Base-by-base conservation (phyloP, 176 grass and related monocot species). In the Eremochloa ophiuroides region DNA sequence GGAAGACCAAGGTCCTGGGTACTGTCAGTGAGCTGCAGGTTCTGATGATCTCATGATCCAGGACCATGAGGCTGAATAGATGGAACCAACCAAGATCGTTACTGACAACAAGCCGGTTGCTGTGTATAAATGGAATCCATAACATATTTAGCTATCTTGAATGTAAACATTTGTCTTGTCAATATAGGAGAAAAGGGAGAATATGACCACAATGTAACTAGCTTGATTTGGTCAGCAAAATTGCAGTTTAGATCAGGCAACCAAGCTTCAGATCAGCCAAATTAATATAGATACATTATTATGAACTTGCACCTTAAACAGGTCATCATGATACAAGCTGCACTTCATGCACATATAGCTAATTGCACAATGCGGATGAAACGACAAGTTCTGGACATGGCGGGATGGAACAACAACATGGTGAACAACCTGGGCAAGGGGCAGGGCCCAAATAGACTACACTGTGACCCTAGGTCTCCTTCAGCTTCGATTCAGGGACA, bases 401-500 rank as follows among this genome's bases (percentile, higher is more conserved):
- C 20, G 16, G 1, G 38, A 76, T 35, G 33, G 31, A 35, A 66
- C 48, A 79, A 83, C 23, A 17, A 64, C 62, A 81, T 16, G 14
- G 63, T 35, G 55, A 85, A 43, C 34, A 76, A 71, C 7, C 22
- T 8, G 2, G 5, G 62, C 41, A 71, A 67, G 31, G 40, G 67
- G 53, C 10, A 39, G 0, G 5, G 29, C 8, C 23, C 29, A 56
- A 62, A 43, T 0, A 71, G 33, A 66, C 7, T 44, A 84, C 12
- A 37, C 5, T 34, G 69, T 50, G 9, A 38, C 9, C 4, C 53
- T 74, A 90, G 66, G 71, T 91, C 34, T 88, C 78, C 73, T 93
- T 90, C 62, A 72, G 61, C 71, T 91, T 95, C 0, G 55, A 31
- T 67, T 80, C 78, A 37, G 66, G 27, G 58, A 35, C 41, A 10